phyloP scores from a whole-genome alignment of 192 early-diverging fungal species.

The Pilobolus umbonatus region DNA sequence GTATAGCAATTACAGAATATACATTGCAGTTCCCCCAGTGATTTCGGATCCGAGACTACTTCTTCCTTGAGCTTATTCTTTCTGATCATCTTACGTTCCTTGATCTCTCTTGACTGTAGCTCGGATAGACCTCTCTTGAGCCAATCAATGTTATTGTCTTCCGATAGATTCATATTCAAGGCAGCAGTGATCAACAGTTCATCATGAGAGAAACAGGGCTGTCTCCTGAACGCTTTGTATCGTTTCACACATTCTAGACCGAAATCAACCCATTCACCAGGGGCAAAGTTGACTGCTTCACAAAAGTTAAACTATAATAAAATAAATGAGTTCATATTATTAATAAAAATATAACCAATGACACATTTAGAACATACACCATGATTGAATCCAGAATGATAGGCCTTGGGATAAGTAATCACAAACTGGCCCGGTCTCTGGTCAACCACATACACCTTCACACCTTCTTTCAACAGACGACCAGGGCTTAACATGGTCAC shows the following conservation, averaged over 20 bases:
- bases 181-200: slow-evolving; percentile 72
- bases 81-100: slow-evolving; percentile 33
- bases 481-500: slow-evolving; percentile 88
- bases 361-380: slow-evolving; percentile 53
- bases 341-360: background rate
- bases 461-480: slow-evolving; percentile 62
- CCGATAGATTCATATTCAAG: slow-evolving; percentile 29
- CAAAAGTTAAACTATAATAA: slow-evolving; percentile 78
- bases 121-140: slow-evolving; percentile 42
- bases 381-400: slow-evolving; percentile 97
- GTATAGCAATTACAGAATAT: slow-evolving; percentile 64
- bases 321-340: background rate
- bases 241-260: slow-evolving; percentile 75
- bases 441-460: slow-evolving; percentile 73
- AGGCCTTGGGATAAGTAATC: slow-evolving; percentile 90
- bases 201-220: slow-evolving; percentile 94
- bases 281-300: slow-evolving; percentile 97
- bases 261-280: slow-evolving; percentile 83
- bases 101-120: slow-evolving; percentile 52
- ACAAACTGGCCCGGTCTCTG: slow-evolving; percentile 93
- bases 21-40: slow-evolving; percentile 64
- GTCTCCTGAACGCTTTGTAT: slow-evolving; percentile 74
- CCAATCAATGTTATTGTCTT: slow-evolving; percentile 39
- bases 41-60: slow-evolving; percentile 27
- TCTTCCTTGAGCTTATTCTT: slow-evolving; percentile 22